Evolutionary conservation across 2,329 filamentous ascomycete genomes (phyloP).

Genomic region (Scytalidium sp.): DNA sequence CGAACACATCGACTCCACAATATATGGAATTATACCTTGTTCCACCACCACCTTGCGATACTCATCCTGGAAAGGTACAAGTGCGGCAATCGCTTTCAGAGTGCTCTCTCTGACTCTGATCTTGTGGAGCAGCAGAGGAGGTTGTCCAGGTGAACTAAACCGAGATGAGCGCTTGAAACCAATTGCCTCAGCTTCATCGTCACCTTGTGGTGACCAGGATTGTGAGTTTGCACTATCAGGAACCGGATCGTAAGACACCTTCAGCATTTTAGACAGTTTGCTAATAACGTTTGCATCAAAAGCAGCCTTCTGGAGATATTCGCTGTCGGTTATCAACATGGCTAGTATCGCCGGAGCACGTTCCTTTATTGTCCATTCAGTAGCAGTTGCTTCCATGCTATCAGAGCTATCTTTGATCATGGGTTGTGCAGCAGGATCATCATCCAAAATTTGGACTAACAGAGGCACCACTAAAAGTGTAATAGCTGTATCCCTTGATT

Average conservation of each 20-base stretch:
- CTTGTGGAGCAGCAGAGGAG: constrained; percentile 61
- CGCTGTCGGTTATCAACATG: constrained; percentile 73
- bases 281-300: constrained; percentile 66
- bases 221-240: constrained; percentile 41
- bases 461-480: constrained; percentile 68
- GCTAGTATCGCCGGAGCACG: constrained; percentile 74
- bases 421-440: constrained; percentile 36
- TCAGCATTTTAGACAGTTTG: constrained; percentile 60
- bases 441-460: constrained; percentile 63
- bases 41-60: constrained; percentile 81
- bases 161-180: constrained; percentile 35
- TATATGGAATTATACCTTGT: constrained; percentile 74
- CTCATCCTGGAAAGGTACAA: constrained; percentile 78
- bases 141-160: constrained; percentile 60
- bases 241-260: constrained; percentile 62
- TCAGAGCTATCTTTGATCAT: constrained; percentile 37
- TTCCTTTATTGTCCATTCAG: constrained; percentile 57
- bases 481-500: constrained; percentile 60
- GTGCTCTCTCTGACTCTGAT: constrained; percentile 74
- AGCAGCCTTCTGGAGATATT: constrained; percentile 76
- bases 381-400: constrained; percentile 32
- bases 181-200: constrained; percentile 9
- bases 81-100: constrained; percentile 75
- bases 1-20: constrained; percentile 77
- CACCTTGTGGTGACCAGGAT: constrained; percentile 48